phyloP scores from a whole-genome alignment of 73 alveolate species.

The Urostyla sp. region DNA sequence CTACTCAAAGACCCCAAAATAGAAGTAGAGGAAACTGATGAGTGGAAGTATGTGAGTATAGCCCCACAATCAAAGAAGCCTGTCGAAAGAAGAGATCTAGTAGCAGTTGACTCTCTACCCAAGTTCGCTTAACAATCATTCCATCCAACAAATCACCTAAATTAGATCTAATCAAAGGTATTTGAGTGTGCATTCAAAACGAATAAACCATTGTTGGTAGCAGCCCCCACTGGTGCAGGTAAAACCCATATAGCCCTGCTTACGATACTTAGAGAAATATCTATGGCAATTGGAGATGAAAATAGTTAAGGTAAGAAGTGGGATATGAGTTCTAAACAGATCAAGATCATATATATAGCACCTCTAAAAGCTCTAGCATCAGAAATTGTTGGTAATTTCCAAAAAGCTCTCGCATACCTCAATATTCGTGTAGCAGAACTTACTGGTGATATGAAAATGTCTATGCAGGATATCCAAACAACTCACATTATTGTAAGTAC shows the following conservation, averaged over 20 bases:
- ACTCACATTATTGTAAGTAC: slow-evolving; percentile 99
- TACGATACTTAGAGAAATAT: slow-evolving; percentile 91
- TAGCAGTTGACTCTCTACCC: slow-evolving; percentile 75
- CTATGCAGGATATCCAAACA: slow-evolving; percentile 92
- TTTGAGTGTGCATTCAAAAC: slow-evolving; percentile 89
- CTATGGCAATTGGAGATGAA: slow-evolving; percentile 71
- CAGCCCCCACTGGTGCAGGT: slow-evolving; percentile 99
- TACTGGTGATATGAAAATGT: slow-evolving; percentile 99
- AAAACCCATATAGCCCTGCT: slow-evolving; percentile 97
- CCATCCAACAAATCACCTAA: slow-evolving; percentile 84
- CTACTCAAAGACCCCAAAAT: slow-evolving; percentile 26
- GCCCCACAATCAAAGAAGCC: slow-evolving; percentile 43
- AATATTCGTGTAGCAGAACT: slow-evolving; percentile 97
- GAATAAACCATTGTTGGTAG: slow-evolving; percentile 88
- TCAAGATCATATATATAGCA: slow-evolving; percentile 95
- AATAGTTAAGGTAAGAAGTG: slow-evolving; percentile 48
- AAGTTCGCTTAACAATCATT: slow-evolving; percentile 90
- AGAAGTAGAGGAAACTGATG: slow-evolving; percentile 43
- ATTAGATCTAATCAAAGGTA: slow-evolving; percentile 93
- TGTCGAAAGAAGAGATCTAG: not conserved
- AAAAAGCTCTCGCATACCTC: slow-evolving; percentile 85
- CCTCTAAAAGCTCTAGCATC: slow-evolving; percentile 99
- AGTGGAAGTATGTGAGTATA: slow-evolving; percentile 43
- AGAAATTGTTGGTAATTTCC: slow-evolving; percentile 94
- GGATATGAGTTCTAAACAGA: slow-evolving; percentile 81